Base-by-base conservation (phyloP, 2,329 filamentous ascomycete species). In the Ustulina deusta region DNA sequence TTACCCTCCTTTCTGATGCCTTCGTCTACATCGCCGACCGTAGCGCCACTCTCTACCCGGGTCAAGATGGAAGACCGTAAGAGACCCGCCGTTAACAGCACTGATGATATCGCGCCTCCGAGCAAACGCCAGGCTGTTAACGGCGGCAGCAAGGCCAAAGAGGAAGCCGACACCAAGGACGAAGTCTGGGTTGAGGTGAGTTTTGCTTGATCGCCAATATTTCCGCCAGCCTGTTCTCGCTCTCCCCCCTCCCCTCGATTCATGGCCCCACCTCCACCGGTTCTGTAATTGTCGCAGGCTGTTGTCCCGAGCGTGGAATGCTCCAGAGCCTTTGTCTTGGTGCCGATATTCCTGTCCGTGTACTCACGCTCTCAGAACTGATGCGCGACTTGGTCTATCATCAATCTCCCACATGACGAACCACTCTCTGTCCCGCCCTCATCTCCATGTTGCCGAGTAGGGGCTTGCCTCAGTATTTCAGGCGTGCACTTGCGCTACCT, bases 41-140 rank as follows among this genome's bases (percentile, higher is more conserved):
- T 90, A 82, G 81, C 83, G 79, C 87, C 90, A 86, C 89, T 92
- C 86, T 91, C 93, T 84, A 90, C 90, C 87, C 87, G 93, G 83
- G 86, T 90, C 85, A 97, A 96, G 89, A 99, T 98, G 95, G 96
- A 99, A 88, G 96, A 98, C 86, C 93, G 96, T 89, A 99, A 99
- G 89, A 90, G 96, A 89, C 92, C 94, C 79, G 93, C 94, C 79
- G 87, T 91, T 75, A 87, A 89, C 82, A 92, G 91, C 79, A 84
- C 89, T 77, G 93, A 96, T 80, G 93, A 97, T 74, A 85, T 93
- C 78, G 92, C 92, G 73, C 95, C 95, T 73, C 94, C 95, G 25
- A 92, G 90, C 78, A 99, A 98, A 86, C 91, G 94, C 82, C 92
- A 97, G 81, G 93, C 93, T 63, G 87, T 95, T 73, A 97, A 97